Base-by-base conservation (phyloP, 352 stramenopile species). In the Phytophthora uliginosa region DNA sequence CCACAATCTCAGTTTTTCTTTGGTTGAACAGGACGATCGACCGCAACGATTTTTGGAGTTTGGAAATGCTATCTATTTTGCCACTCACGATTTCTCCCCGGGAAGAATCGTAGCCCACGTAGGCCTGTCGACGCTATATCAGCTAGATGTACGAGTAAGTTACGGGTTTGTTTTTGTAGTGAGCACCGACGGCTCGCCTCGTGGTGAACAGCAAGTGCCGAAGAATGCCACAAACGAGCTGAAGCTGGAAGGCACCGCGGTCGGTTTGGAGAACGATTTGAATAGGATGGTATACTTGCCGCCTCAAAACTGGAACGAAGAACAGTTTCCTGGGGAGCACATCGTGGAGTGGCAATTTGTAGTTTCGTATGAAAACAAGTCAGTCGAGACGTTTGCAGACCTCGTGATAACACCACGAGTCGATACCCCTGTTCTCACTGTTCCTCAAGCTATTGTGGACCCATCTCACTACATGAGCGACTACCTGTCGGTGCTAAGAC, bases 291-390 rank as follows among this genome's bases (percentile, higher is more conserved):
- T 81, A 22, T 93, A 78, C 38, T 47, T 76, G 15, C 73, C 82
- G 9, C 74, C 79, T 12, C 72, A 75, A 45, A 91, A 91, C 65
- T 93, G 84, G 83, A 86, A 91, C 64, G 72, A 70, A 18, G 54
- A 80, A 12, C 57, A 67, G 8, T 65, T 63, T n/a, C 45, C 56
- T 4, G 65, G 56, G 2, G 52, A 55, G 1, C 66, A 82, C 18
- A 60, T 85, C 3, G 77, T 89, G 0, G 69, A 86, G 42, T 91
- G 84, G 82, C 31, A 40, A n/a, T 92, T 92, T 59, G 62, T 65
- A 1, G 71, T 90, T 20, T 66, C 66, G 2, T 62, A 76, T 12
- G 69, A 63, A 34, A 52, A 63, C 38, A 48, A 51, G 31, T 63
- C 59, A 7, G 62, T 73, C 17, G 59, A 79, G 48, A 86, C 81